A percentile compares a stretch with the other conserved stretches of the same genome.
Conservation (phyloP, 768 basidiomycete genomes). For the Dentipellis fragilis region DNA sequence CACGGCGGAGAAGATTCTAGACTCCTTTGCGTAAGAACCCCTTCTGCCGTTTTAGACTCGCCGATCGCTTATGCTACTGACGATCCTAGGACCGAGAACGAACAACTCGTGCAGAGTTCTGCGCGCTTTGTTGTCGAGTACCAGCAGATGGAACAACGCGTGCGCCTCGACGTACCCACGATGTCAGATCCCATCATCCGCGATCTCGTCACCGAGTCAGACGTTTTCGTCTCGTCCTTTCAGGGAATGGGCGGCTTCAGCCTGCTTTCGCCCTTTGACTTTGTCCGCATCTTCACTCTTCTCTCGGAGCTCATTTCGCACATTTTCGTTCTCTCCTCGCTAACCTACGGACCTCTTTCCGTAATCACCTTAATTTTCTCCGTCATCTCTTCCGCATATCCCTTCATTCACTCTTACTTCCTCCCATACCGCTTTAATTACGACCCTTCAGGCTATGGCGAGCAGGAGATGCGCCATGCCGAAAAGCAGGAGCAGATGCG, state of each 20-base stretch:
- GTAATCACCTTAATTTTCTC: slow-evolving; percentile 51
- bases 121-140: slow-evolving; percentile 70
- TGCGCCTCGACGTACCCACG: slow-evolving; percentile 71
- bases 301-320: slow-evolving; percentile 66
- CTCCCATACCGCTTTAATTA: slow-evolving; percentile 32
- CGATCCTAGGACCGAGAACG: slow-evolving; percentile 50
- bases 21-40: slow-evolving; percentile 60
- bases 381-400: slow-evolving; percentile 48
- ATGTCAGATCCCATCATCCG: slow-evolving; percentile 63
- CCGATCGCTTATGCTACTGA: slow-evolving; percentile 2
- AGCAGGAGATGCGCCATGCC: slow-evolving; percentile 51
- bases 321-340: slow-evolving; percentile 53
- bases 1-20: slow-evolving; percentile 52
- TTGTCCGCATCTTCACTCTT: slow-evolving; percentile 63
- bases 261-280: slow-evolving; percentile 70
- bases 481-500: slow-evolving; percentile 71
- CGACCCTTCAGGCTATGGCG: slow-evolving; percentile 36
- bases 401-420: slow-evolving; percentile 50
- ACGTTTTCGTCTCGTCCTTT: slow-evolving; percentile 77
- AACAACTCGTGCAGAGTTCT: slow-evolving; percentile 61
- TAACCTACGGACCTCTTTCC: slow-evolving; percentile 46
- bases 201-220: slow-evolving; percentile 78
- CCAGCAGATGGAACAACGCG: slow-evolving; percentile 66
- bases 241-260: slow-evolving; percentile 66
- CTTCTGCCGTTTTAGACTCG: not conserved